A percentile compares a stretch with the other conserved stretches of the same genome.
These are phyloP conservation scores for Galerina sulciceps DNA, from an alignment of 768 basidiomycete species.

Conservation along the genomic window DNA sequence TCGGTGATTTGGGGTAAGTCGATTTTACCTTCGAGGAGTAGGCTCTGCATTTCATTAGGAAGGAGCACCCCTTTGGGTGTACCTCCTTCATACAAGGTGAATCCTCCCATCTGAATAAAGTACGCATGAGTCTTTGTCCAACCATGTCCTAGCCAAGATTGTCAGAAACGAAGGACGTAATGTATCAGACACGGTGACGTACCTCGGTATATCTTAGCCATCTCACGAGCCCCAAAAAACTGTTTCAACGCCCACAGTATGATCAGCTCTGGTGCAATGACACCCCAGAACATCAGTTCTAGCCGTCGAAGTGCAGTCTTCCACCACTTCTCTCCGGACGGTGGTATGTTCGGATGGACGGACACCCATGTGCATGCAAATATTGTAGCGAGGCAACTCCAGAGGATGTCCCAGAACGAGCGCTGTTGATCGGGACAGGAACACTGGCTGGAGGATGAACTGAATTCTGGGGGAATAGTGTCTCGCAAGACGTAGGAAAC, in stretches of 20 bases:
- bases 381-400: constrained; percentile 5
- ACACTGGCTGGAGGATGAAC: too few species aligned
- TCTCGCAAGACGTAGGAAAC: too few species aligned
- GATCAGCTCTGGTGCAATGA: constrained; percentile 1
- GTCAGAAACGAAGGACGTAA: neutral
- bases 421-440: too few species aligned
- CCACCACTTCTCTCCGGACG: neutral
- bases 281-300: neutral
- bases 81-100: constrained; percentile 5
- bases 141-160: neutral
- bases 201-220: neutral
- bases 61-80: neutral
- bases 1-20: constrained; percentile 5
- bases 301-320: neutral
- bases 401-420: neutral
- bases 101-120: constrained; percentile 19
- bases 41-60: too few species aligned
- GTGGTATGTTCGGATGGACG: constrained; percentile 2
- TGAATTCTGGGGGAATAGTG: too few species aligned
- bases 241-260: constrained; percentile 3
- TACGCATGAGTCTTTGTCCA: constrained; percentile 12
- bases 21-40: too few species aligned
- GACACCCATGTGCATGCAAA: constrained; percentile 7
- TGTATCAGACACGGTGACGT: neutral
- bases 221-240: neutral